Conservation (phyloP, 306 rosid species). For the Elaeagnus macrophylla region DNA sequence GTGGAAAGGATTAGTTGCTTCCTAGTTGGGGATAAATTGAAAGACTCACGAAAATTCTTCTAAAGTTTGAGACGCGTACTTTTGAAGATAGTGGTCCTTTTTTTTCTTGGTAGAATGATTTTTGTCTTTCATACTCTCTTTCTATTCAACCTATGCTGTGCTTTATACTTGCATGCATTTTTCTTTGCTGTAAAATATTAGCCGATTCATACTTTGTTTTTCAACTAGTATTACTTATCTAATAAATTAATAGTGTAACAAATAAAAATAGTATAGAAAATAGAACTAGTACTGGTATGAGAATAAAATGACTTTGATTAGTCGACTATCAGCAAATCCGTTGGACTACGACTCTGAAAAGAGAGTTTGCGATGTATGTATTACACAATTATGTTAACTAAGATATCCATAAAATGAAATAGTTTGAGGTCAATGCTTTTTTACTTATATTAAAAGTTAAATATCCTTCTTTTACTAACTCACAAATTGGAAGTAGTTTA, state of each 20-base stretch:
- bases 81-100: constrained; percentile 65
- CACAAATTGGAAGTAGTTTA: background rate
- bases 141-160: background rate
- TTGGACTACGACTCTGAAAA: constrained; percentile 61
- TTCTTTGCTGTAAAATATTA: no score
- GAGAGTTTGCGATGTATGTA: constrained; percentile 63
- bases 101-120: constrained; percentile 56
- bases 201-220: no score
- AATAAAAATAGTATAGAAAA: no score
- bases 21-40: constrained; percentile 62
- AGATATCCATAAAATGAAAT: background rate
- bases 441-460: no score
- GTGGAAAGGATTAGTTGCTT: constrained; percentile 68
- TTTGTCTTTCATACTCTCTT: background rate
- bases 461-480: background rate
- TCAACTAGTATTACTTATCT: no score
- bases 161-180: no score
- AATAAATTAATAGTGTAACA: no score
- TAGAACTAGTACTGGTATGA: no score
- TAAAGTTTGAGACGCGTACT: constrained; percentile 47
- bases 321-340: constrained; percentile 96
- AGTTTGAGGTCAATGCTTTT: no score
- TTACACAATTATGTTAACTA: background rate
- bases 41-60: constrained; percentile 36
- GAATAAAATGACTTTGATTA: no score